Evolutionary conservation across 164 flowering plant genomes (phyloP).

Genomic region (Hamamelis virginiana): DNA sequence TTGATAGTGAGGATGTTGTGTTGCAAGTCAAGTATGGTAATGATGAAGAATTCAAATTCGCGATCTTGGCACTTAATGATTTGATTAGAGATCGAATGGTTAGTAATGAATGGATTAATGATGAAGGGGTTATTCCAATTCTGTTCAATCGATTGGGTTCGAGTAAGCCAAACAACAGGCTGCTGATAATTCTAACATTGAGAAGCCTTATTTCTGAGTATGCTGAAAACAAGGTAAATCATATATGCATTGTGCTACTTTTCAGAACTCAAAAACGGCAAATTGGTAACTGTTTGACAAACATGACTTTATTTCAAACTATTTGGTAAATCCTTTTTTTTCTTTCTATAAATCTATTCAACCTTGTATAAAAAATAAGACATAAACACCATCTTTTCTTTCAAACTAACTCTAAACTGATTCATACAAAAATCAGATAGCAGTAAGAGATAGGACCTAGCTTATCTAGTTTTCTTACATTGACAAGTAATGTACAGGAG

Average conservation of each 20-base stretch:
- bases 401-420: too few species aligned
- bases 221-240: conserved; percentile 46
- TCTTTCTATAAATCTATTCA: too few species aligned
- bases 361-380: too few species aligned
- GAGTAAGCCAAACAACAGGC: conserved; percentile 35
- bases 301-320: neutral
- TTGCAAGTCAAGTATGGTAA: conserved; percentile 50
- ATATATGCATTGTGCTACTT: neutral
- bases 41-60: conserved; percentile 43
- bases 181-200: conserved; percentile 40
- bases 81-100: conserved; percentile 27
- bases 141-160: conserved; percentile 53
- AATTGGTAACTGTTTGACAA: too few species aligned
- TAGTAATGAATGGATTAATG: conserved; percentile 36
- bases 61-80: conserved; percentile 32
- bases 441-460: too few species aligned
- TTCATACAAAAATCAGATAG: too few species aligned
- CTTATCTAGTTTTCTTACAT: conserved; percentile 1
- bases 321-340: too few species aligned
- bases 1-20: conserved; percentile 37
- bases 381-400: too few species aligned
- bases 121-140: conserved; percentile 44
- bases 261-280: too few species aligned
- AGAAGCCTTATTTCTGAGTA: conserved; percentile 37
- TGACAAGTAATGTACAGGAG: conserved; percentile 53